Evolutionary conservation across 2,329 filamentous ascomycete genomes (phyloP), one percentile per base, ranked within the genome.

Genomic region (Ustulina deusta): DNA sequence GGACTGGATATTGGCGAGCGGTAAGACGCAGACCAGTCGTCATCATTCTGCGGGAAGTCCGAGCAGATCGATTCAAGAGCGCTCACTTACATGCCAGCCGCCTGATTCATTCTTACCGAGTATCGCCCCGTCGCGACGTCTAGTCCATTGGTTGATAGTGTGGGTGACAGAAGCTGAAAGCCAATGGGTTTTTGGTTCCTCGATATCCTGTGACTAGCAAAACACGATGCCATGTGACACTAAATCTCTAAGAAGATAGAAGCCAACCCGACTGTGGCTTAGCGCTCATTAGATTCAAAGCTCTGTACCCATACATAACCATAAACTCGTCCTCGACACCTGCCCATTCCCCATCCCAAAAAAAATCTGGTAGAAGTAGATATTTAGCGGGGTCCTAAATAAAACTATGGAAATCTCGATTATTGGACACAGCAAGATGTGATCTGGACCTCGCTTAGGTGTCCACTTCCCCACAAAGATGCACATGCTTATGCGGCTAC

Each of bases 381-480:
- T 17, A 52, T 54, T 57, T 42, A 49, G 65, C 49, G 65, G 65
- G 65, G 65, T 44, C 11, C n/a, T 25, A 40, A 42, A 49, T 29
- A 36, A 52, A 63, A 48, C 25, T 29, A 54, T 59, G 46, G 52
- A n/a, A 63, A 34, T 34, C 22, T 60, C 55, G 60, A 63, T 63
- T 38, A 66, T 63, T 62, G 59, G 58, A 44, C 52, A 46, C 52
- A 11, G 29, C n/a, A 55, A 48, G 22, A 55, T 27, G 27, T 20
- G 51, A 63, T 67, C 67, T 69, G 60, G 67, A 64, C 60, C 44
- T 57, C 6, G 40, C 46, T 32, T 57, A 40, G 10, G 51, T 34
- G 51, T 27, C 63, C 59, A 61, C 62, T 70, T 66, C 68, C 64
- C 68, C 68, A 68, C 64, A 69, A 52, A 59, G 54, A 60, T 54